phyloP scores from a whole-genome alignment of 495 filamentous ascomycete species.

The Trichoderma asperelloides region DNA sequence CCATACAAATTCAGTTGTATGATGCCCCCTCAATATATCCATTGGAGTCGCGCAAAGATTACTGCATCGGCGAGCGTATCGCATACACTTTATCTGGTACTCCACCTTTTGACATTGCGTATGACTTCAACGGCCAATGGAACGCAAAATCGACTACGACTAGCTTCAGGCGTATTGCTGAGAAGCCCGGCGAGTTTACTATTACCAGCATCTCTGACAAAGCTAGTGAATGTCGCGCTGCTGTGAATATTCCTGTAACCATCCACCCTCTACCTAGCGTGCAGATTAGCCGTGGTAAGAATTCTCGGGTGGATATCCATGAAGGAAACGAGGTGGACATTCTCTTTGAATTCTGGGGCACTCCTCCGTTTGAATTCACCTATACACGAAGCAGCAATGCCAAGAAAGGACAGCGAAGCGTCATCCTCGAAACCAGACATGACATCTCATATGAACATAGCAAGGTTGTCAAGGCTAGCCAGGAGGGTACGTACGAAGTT shows the following conservation, averaged over 20 bases:
- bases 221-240: slow-evolving; percentile 73
- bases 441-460: slow-evolving; percentile 71
- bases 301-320: slow-evolving; percentile 81
- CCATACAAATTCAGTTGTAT: slow-evolving; percentile 79
- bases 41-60: slow-evolving; percentile 77
- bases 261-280: slow-evolving; percentile 92
- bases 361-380: slow-evolving; percentile 95
- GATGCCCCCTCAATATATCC: slow-evolving; percentile 83
- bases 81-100: slow-evolving; percentile 82
- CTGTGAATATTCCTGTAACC: slow-evolving; percentile 61
- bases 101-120: slow-evolving; percentile 86
- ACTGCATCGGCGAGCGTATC: slow-evolving; percentile 91
- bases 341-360: slow-evolving; percentile 86
- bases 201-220: slow-evolving; percentile 79
- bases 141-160: slow-evolving; percentile 70
- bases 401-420: slow-evolving; percentile 61
- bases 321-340: slow-evolving; percentile 91
- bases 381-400: slow-evolving; percentile 85
- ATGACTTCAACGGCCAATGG: slow-evolving; percentile 71
- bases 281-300: slow-evolving; percentile 69
- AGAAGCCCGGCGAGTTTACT: slow-evolving; percentile 77
- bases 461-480: slow-evolving; percentile 70
- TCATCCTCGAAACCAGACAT: slow-evolving; percentile 81
- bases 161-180: slow-evolving; percentile 83
- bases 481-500: slow-evolving; percentile 96